Base-by-base conservation (phyloP, 2,329 filamentous ascomycete genomes). In the Colletotrichum agaves region DNA sequence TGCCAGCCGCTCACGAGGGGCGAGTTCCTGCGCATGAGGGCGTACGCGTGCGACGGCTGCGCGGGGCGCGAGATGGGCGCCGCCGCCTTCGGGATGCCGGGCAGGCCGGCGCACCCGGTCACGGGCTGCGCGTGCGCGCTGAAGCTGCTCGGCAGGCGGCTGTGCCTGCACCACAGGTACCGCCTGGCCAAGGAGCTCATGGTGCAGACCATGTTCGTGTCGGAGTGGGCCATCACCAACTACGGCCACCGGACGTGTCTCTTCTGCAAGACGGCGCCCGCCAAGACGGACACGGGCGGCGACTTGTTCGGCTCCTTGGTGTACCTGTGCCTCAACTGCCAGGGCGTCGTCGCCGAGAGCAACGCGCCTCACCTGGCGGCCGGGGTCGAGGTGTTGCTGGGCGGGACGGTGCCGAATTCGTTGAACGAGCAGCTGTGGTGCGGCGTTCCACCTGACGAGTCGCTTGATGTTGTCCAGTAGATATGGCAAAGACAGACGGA, bases 91-190 rank as follows among this genome's bases (percentile, higher is more conserved):
- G 61, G 69, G 68, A 56, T 8, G 13, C 4, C 6, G 13, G 41
- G 21, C 7, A 11, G 15, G 1, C 61, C 67, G 10, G 13, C 33
- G 2, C 60, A 69, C 10, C 71, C 73, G 3, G 37, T 69, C 3
- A 81, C 79, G 10, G 81, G 81, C 1, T 83, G 81, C 69, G 35
- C 70, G 4, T 83, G 81, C 70, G 77, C 70, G 4, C 52, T 67
- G 33, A 82, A 81, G 65, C 59, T 82, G 2, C 55, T 80, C 15
- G 70, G 60, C 12, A 71, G 72, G 4, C 70, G 70, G 3, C 71
- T 82, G 5, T 83, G 81, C 73, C 70, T 47, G 33, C 70, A 73
- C 17, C 81, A 83, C 68, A 76, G 81, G 0, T 58, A 76, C 6
- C 57, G 72, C 33, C 75, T 77, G 62, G 69, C 74, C 33, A 44